Percentiles rank a stretch among this genome's conserved stretches.
Conservation (phyloP, 805 yeast genomes). For the Jamesozyma jinghongensis region DNA sequence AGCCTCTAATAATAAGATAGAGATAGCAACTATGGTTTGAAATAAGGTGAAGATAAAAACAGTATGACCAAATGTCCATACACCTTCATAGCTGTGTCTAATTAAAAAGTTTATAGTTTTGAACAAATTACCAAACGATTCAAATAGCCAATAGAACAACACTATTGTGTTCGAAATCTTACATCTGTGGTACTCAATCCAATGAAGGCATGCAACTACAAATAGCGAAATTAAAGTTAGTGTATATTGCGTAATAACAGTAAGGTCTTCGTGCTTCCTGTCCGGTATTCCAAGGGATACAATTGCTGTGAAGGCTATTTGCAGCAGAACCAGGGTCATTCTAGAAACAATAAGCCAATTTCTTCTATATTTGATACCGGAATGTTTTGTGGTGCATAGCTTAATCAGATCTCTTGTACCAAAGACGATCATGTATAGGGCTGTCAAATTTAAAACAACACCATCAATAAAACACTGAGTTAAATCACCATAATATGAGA, state of each 20-base stretch:
- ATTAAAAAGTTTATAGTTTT: constrained; percentile 35
- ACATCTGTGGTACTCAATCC: constrained; percentile 60
- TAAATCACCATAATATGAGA: constrained; percentile 43
- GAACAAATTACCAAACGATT: constrained; percentile 38
- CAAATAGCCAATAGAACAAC: constrained; percentile 67
- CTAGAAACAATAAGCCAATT: constrained; percentile 33
- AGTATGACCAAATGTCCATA: constrained; percentile 20
- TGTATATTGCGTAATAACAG: constrained; percentile 17
- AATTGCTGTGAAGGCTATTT: constrained; percentile 24
- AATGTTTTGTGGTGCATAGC: constrained; percentile 17
- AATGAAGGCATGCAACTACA: constrained; percentile 51
- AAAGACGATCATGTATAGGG: constrained; percentile 35
- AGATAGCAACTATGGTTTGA: constrained; percentile 25
- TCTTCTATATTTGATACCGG: constrained; percentile 31
- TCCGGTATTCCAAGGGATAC: constrained; percentile 16
- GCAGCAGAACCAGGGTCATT: constrained; percentile 27
- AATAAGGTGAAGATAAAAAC: constrained; percentile 29
- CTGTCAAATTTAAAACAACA: constrained; percentile 34
- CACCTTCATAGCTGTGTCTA: constrained; percentile 27
- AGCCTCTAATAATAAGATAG: constrained; percentile 31
- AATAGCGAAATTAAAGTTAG: constrained; percentile 33
- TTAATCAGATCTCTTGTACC: constrained; percentile 35
- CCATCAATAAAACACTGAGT: constrained; percentile 56
- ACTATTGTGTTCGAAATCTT: constrained; percentile 58
- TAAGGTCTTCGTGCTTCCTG: constrained; percentile 12